These are phyloP conservation scores for Alternaria solani DNA, from an alignment of 2,329 filamentous ascomycete species.

Conservation along the genomic window DNA sequence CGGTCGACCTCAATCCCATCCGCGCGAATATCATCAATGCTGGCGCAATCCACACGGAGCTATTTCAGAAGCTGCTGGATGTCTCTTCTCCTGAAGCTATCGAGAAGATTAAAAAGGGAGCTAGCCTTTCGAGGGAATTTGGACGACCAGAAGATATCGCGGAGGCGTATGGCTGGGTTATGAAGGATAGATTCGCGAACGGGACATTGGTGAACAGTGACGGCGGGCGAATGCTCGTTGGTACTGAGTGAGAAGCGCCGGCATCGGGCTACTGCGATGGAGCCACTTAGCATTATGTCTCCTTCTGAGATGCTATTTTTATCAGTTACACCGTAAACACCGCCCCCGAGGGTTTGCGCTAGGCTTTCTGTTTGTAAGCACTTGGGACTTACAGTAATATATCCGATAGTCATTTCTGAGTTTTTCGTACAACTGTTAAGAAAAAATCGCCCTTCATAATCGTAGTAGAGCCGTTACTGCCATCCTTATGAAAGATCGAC, in stretches of 20 bases:
- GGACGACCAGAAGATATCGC: conserved; percentile 50
- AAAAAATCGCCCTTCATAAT: no score
- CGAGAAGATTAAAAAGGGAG: conserved; percentile 25
- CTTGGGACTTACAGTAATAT: no score
- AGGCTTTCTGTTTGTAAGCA: no score
- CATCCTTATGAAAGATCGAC: conserved; percentile 15
- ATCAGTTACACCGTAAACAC: not conserved
- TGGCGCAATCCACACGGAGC: conserved; percentile 53
- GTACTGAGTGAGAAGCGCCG: not conserved
- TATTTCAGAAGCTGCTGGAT: conserved; percentile 43
- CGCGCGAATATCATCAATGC: conserved; percentile 55
- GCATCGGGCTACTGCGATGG: not conserved
- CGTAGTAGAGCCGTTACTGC: no score
- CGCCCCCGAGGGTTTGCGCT: not conserved
- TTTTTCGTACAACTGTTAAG: not conserved
- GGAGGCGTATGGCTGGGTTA: conserved; percentile 56
- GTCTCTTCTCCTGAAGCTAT: conserved; percentile 22
- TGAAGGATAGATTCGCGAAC: conserved; percentile 54
- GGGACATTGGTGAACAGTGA: conserved; percentile 47
- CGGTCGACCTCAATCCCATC: conserved; percentile 54
- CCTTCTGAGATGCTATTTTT: not conserved
- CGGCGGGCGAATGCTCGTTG: conserved; percentile 48
- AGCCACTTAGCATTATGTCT: not conserved
- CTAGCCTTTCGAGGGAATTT: conserved; percentile 32
- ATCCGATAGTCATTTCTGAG: no score